Percentiles rank a stretch among this genome's conserved stretches.
Evolutionary conservation across 768 basidiomycete species (phyloP).

Genomic region (Cubamyces lactineus): DNA sequence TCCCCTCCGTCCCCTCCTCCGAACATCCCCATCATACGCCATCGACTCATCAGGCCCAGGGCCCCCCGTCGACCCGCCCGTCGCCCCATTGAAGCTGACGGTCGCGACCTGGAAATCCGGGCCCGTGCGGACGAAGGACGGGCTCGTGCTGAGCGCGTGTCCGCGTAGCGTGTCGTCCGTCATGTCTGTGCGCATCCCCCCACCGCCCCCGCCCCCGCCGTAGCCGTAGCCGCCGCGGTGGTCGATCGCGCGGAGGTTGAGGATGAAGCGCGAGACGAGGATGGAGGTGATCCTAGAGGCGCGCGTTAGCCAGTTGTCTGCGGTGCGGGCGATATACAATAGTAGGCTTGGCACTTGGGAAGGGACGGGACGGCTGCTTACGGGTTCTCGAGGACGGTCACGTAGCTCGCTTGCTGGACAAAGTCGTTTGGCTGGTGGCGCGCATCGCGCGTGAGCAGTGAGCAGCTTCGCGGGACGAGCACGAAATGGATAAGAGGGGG

Average conservation of each 20-base stretch:
- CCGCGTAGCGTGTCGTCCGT: neutral
- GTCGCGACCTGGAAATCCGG: too few species aligned
- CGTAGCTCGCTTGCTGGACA: slow-evolving; percentile 16
- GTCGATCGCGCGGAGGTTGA: slow-evolving; percentile 19
- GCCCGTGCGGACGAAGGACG: slow-evolving; percentile 12
- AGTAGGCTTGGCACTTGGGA: too few species aligned
- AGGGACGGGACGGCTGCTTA: neutral
- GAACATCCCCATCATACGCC: too few species aligned
- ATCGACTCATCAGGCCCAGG: too few species aligned
- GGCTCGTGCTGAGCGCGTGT: neutral
- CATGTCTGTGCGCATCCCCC: too few species aligned
- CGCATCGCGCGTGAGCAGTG: neutral
- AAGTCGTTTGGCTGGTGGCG: slow-evolving; percentile 9
- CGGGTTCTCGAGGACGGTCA: slow-evolving; percentile 16
- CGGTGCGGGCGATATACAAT: neutral
- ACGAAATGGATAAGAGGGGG: too few species aligned
- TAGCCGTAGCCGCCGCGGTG: slow-evolving; percentile 2
- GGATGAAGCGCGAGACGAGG: slow-evolving; percentile 20
- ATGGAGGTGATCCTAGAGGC: slow-evolving; percentile 10
- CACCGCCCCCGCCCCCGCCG: neutral
- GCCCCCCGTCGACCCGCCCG: too few species aligned
- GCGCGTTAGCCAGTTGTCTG: neutral
- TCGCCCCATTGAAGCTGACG: too few species aligned
- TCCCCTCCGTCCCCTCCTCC: too few species aligned
- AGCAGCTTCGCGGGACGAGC: neutral